Conservation (phyloP, 2,329 filamentous ascomycete species). For the Botrytis deweyae region DNA sequence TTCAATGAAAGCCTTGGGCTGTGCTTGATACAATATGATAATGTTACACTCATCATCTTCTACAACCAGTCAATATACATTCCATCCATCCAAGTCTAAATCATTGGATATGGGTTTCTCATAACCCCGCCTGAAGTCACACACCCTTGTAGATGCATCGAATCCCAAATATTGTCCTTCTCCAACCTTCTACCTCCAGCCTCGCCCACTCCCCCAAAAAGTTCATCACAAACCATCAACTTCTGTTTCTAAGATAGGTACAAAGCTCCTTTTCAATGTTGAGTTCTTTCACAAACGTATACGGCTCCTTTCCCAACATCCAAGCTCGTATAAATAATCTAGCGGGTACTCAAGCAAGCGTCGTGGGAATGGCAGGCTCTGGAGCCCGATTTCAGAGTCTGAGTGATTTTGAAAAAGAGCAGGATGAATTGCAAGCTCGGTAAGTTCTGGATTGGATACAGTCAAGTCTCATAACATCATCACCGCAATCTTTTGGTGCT, state of each 20-base stretch:
- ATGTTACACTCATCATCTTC: not conserved
- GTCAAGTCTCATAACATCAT: not conserved
- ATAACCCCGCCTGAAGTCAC: not conserved
- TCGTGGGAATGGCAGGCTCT: not conserved
- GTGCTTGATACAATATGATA: not conserved
- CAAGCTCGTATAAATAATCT: not conserved
- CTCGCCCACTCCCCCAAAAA: not conserved
- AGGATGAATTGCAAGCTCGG: slow-evolving; percentile 12
- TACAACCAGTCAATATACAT: not conserved
- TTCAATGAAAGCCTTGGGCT: not conserved
- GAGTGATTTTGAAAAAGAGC: slow-evolving; percentile 9
- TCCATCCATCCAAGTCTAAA: not conserved
- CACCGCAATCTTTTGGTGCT: not conserved
- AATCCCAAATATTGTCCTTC: not conserved
- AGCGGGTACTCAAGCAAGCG: not conserved
- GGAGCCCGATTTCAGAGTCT: slow-evolving; percentile 1
- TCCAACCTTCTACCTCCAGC: not conserved
- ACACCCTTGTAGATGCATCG: not conserved
- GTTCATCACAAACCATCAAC: not conserved
- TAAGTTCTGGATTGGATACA: not conserved
- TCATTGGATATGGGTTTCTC: not conserved
- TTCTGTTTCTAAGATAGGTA: not conserved
- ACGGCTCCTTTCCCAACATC: not conserved
- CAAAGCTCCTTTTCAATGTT: not conserved
- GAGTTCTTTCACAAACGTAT: not conserved